Conservation (phyloP, 768 basidiomycete genomes). For the Dentipellis sp. region DNA sequence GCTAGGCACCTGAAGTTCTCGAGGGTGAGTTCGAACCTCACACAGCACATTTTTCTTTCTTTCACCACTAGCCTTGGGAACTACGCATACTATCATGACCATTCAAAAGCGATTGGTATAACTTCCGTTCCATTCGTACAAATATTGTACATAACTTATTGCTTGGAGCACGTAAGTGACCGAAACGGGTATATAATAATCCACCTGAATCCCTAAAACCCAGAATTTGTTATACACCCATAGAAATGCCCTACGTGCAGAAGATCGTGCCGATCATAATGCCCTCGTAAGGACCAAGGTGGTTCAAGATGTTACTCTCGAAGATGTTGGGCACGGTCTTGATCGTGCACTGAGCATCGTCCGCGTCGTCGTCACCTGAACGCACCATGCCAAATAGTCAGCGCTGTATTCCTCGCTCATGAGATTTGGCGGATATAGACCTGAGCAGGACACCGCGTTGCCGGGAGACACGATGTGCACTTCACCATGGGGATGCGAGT, state of each 20-base stretch:
- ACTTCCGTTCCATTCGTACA: too few relatives aligned
- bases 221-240: neutral
- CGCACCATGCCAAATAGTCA: neutral
- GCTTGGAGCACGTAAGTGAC: neutral
- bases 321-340: slow-evolving; percentile 43
- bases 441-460: slow-evolving; percentile 2
- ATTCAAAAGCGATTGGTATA: too few relatives aligned
- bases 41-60: too few relatives aligned
- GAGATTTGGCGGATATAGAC: neutral
- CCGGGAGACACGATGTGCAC: slow-evolving; percentile 8
- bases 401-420: neutral
- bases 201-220: too few relatives aligned
- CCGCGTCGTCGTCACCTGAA: slow-evolving; percentile 39
- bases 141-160: too few relatives aligned
- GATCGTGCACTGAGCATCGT: slow-evolving; percentile 45
- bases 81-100: too few relatives aligned
- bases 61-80: too few relatives aligned
- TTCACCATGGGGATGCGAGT: slow-evolving; percentile 6
- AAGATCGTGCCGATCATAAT: slow-evolving; percentile 46
- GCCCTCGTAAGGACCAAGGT: slow-evolving; percentile 51
- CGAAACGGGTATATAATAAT: neutral
- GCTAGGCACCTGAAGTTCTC: too few relatives aligned
- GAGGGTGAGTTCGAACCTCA: too few relatives aligned
- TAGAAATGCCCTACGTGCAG: slow-evolving; percentile 8
- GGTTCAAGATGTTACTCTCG: slow-evolving; percentile 30